Base-by-base conservation (phyloP, 192 early-diverging fungal species). In the Podila epicladia region DNA sequence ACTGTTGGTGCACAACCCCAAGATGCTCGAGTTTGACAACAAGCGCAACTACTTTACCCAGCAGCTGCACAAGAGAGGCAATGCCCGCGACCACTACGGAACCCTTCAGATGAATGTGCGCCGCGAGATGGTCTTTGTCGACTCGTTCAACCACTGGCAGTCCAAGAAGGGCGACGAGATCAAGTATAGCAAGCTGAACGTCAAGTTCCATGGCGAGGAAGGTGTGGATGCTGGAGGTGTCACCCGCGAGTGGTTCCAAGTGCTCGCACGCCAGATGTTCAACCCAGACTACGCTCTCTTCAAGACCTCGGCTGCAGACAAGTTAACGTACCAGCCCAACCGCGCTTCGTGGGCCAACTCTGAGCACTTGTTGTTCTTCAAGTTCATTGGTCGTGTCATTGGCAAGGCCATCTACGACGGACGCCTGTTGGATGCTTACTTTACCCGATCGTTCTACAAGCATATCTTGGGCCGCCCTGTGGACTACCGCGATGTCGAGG, bases 331-430 rank as follows among this genome's bases (percentile, higher is more conserved):
- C 85, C 98, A 99, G 85, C 98, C 98, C 63, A 99, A 99, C 75
- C 93, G 95, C 49, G 89, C 94, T 32, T 97, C 95, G 28, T 91
- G 91, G 84, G 90, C 93, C 63, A 99, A 99, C 73, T 92, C 95
- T 1, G 98, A 98, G 64, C 98, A 99, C 82, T 71, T 99, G 66
- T 85, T 89, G 59, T 99, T 96, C 87, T 98, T 99, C 87, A 95
- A 95, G 84, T 99, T 99, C 90, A 96, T 99, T 59, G 98, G 98
- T 24, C 93, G 98, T 65, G 93, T 99, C 55, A 98, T 99, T 67
- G 98, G 97, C 65, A 99, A 99, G 85, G 98, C 98, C n/a, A 98
- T 99, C 67, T 98, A 95, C 62, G 98, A 99, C 83, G 96, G 96
- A 59, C 88, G 95, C 12, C 88, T 96, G 61, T 82, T 99, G 69